Base-by-base conservation (phyloP, 228 moss, liverwort and hornwort genomes). In the Sphagnum magellanicum region DNA sequence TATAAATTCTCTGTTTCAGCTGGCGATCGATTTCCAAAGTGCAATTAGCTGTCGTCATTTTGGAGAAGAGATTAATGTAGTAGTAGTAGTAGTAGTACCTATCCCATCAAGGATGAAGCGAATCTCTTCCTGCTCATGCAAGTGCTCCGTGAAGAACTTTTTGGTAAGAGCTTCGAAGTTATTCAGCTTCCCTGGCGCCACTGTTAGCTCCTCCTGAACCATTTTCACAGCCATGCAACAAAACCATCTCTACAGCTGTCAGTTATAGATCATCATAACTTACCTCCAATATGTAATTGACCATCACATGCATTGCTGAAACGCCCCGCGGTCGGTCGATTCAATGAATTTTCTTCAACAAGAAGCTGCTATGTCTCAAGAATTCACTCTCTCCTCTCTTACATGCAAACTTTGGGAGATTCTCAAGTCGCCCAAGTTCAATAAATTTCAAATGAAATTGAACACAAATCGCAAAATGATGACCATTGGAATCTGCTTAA, bases 101-200 rank as follows among this genome's bases (percentile, higher is more conserved):
- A 74, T 82, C 50, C 90, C 90, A 50, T 79, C 82, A 11, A 90
- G 69, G 60, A 90, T 80, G 69, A 90, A 72, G 62, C 90, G 87
- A 51, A 90, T 84, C 77, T 90, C 90, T 70, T 90, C 90, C 66
- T 87, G 77, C 62, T 84, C 90, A 70, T 90, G 90, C 73, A 90
- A 78, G 59, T 90, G 87, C 73, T 90, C 90, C 64, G 76, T 78
- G 70, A 87, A 90, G 63, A 90, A 90, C 15, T 87, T 81, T 14
- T 70, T 76, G 60, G 76, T 79, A 61, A 80, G 82, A 64, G 78
- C 74, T 58, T 87, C 82, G 70, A 81, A 90, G 55, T 90, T 73
- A 61, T 67, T 73, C 78, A 87, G 50, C 53, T 53, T 74, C 51
- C 78, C 80, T 0, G 90, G 90, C 8, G 90, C 87, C 49, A 90